Conservation (phyloP, 495 filamentous ascomycete genomes). For the Aspergillus kassunensis region DNA sequence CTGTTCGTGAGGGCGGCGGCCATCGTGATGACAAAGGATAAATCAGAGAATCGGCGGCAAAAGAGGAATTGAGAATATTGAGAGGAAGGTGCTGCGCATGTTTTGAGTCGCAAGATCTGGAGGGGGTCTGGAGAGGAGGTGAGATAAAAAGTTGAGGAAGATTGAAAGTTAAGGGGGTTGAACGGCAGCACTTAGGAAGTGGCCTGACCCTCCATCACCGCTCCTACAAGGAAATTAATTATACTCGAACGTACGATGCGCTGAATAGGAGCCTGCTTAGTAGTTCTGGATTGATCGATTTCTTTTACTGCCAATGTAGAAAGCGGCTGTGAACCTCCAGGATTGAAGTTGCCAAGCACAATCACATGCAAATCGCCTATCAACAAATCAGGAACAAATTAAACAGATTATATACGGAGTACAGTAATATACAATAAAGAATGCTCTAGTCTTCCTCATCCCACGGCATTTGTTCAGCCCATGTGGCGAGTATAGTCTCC, state of each 20-base stretch:
- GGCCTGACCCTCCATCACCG: slow-evolving; percentile 8
- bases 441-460: background rate
- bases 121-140: slow-evolving; percentile 2
- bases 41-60: slow-evolving; percentile 12
- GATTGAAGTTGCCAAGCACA: background rate
- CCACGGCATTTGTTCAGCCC: slow-evolving; percentile 1
- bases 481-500: slow-evolving; percentile 8
- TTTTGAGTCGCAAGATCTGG: slow-evolving; percentile 3
- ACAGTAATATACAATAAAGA: background rate
- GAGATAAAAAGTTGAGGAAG: slow-evolving; percentile 4
- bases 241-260: slow-evolving; percentile 8
- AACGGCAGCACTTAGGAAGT: too few species aligned
- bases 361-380: slow-evolving; percentile 16
- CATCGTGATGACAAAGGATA: slow-evolving; percentile 17
- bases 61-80: slow-evolving; percentile 4
- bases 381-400: slow-evolving; percentile 13
- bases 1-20: slow-evolving; percentile 26
- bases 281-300: background rate
- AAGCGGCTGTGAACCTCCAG: too few species aligned
- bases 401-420: slow-evolving; percentile 8
- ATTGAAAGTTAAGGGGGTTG: slow-evolving; percentile 5
- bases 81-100: slow-evolving; percentile 15
- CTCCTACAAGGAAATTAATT: background rate
- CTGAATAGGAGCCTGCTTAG: background rate
- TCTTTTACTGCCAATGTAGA: background rate